Evolutionary conservation across 441 rosid species (phyloP).

Genomic region (Sinapis alba): DNA sequence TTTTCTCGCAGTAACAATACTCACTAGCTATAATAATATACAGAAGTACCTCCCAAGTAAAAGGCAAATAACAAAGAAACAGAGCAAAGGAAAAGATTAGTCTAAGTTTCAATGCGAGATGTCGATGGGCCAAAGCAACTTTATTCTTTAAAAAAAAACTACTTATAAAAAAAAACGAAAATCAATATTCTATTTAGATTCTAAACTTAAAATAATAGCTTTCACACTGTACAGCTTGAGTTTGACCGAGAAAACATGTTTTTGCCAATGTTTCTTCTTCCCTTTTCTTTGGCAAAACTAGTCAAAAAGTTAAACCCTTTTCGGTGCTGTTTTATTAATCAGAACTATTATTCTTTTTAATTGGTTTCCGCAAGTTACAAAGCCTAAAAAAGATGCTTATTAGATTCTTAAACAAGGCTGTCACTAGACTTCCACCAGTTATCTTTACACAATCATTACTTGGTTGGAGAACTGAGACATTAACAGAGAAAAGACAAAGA

Average conservation of each 20-base stretch:
- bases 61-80: slow-evolving; percentile 22
- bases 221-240: slow-evolving; percentile 23
- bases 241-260: slow-evolving; percentile 34
- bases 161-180: background rate
- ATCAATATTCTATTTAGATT: background rate
- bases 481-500: background rate
- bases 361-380: background rate
- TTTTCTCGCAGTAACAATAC: slow-evolving; percentile 22
- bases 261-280: too few relatives aligned
- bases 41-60: slow-evolving; percentile 17
- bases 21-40: slow-evolving; percentile 3
- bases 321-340: slow-evolving; percentile 14
- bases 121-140: slow-evolving; percentile 51
- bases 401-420: slow-evolving; percentile 23
- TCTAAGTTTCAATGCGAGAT: slow-evolving; percentile 81
- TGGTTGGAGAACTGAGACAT: background rate
- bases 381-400: slow-evolving; percentile 3
- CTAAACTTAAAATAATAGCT: background rate
- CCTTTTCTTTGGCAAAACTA: slow-evolving; percentile 10
- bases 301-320: slow-evolving; percentile 16
- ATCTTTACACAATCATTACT: slow-evolving; percentile 23
- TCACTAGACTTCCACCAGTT: slow-evolving; percentile 31
- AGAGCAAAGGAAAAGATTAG: slow-evolving; percentile 32
- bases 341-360: background rate
- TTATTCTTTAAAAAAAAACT: background rate